Evolutionary conservation across 768 basidiomycete species (phyloP).

Genomic region (Epithele typhae): DNA sequence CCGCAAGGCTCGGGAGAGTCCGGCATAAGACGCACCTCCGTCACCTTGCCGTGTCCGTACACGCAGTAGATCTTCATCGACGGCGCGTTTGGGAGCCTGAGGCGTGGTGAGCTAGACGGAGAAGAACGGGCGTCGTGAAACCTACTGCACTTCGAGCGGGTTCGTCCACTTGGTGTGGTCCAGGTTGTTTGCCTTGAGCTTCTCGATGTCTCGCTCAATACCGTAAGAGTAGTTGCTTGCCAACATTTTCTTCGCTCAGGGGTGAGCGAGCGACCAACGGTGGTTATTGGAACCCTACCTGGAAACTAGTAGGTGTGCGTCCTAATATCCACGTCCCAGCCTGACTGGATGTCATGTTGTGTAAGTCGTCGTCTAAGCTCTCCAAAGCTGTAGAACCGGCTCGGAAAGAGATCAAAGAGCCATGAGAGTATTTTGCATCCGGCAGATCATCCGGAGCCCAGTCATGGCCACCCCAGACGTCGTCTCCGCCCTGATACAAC

Average conservation of each 20-base stretch:
- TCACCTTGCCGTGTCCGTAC: slow-evolving; percentile 95
- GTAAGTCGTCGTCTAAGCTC: slow-evolving; percentile 16
- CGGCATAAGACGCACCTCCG: slow-evolving; percentile 74
- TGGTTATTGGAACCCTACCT: slow-evolving; percentile 37
- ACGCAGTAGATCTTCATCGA: slow-evolving; percentile 90
- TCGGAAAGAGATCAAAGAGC: slow-evolving; percentile 81
- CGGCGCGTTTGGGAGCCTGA: slow-evolving; percentile 81
- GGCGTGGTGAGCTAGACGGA: not conserved
- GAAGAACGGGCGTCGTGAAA: no score
- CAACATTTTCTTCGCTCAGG: slow-evolving; percentile 63
- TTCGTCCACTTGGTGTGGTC: slow-evolving; percentile 91
- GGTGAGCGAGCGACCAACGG: not conserved
- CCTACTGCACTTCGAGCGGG: slow-evolving; percentile 73
- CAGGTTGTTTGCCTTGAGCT: slow-evolving; percentile 58
- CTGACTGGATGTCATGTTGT: slow-evolving; percentile 76
- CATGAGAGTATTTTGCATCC: slow-evolving; percentile 59
- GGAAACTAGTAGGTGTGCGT: slow-evolving; percentile 80
- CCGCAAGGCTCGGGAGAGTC: slow-evolving; percentile 2
- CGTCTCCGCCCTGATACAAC: slow-evolving; percentile 62
- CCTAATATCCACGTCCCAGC: slow-evolving; percentile 77
- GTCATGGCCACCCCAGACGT: slow-evolving; percentile 74
- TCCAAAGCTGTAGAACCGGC: slow-evolving; percentile 17
- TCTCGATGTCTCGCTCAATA: slow-evolving; percentile 70
- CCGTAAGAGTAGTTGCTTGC: slow-evolving; percentile 84
- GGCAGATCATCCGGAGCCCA: slow-evolving; percentile 77